Evolutionary conservation across 2,329 filamentous ascomycete species (phyloP).

Genomic region (Fusarium aywerte): DNA sequence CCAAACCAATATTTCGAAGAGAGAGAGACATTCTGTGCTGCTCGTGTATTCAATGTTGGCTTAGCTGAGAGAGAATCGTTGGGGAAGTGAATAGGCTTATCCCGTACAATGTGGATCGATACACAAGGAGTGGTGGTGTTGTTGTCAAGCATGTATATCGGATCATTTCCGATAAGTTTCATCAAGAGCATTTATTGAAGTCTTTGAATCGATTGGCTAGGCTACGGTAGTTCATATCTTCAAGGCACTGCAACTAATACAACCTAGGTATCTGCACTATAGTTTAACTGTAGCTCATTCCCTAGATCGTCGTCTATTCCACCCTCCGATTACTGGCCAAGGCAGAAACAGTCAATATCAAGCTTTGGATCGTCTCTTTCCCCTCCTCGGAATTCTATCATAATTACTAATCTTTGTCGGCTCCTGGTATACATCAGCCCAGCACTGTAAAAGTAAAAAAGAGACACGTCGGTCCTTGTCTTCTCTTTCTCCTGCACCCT

Average conservation of each 20-base stretch:
- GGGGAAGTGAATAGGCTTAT: neutral
- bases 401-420: constrained; percentile 16
- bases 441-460: constrained; percentile 4
- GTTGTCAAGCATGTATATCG: constrained; percentile 2
- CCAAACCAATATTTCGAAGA: constrained; percentile 2
- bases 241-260: neutral
- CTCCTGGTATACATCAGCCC: neutral
- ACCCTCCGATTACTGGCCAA: neutral
- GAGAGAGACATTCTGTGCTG: neutral
- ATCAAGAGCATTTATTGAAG: neutral
- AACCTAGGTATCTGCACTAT: neutral
- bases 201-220: constrained; percentile 5
- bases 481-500: constrained; percentile 7
- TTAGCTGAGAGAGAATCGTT: neutral
- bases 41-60: neutral
- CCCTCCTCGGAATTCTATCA: constrained; percentile 13
- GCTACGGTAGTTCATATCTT: neutral
- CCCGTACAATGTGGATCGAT: neutral
- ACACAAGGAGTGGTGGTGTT: constrained; percentile 2
- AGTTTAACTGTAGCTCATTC: constrained; percentile 12
- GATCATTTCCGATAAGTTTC: constrained; percentile 16
- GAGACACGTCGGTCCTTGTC: neutral
- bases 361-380: constrained; percentile 6
- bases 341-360: constrained; percentile 4
- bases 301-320: neutral